Conservation (phyloP, 75 land plant genomes). For the Picea sitchensis region DNA sequence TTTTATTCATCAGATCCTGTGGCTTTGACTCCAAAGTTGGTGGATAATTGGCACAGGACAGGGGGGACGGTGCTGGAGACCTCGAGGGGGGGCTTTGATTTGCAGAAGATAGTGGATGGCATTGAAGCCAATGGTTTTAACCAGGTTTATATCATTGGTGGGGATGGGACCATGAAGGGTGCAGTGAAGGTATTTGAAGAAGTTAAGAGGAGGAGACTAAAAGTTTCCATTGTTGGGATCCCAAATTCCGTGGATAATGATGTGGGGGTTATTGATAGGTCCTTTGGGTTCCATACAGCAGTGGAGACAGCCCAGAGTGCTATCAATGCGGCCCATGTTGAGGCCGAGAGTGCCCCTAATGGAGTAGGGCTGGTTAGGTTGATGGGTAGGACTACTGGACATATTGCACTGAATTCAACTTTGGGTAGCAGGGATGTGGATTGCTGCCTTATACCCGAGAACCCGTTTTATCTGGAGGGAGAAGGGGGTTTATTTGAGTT, state of each 20-base stretch:
- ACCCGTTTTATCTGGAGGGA: conserved; percentile 58
- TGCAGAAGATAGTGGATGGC: conserved; percentile 64
- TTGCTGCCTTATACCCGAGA: conserved; percentile 79
- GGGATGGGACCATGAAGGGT: conserved; percentile 86
- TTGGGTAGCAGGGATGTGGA: conserved; percentile 81
- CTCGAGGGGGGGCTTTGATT: conserved; percentile 77
- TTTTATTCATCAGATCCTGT: conserved; percentile 59
- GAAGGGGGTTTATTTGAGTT: conserved; percentile 73
- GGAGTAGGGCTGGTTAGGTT: conserved; percentile 81
- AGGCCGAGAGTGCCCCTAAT: conserved; percentile 84
- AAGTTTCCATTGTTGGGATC: conserved; percentile 48
- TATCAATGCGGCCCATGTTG: conserved; percentile 65
- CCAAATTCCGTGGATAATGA: conserved; percentile 91
- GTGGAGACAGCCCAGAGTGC: conserved; percentile 83
- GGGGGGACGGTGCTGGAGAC: conserved; percentile 70
- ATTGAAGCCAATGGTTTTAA: conserved; percentile 48
- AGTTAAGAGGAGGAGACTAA: conserved; percentile 37
- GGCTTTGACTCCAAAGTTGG: conserved; percentile 48
- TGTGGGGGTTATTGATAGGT: conserved; percentile 72
- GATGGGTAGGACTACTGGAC: conserved; percentile 83
- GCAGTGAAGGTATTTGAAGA: conserved; percentile 69
- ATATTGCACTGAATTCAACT: conserved; percentile 75
- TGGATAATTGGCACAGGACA: conserved; percentile 58
- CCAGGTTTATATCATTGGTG: conserved; percentile 79
- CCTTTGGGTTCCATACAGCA: conserved; percentile 84